phyloP scores from a whole-genome alignment of 2,329 filamentous ascomycete genomes.

The Ceratocystis cacaofunesta region DNA sequence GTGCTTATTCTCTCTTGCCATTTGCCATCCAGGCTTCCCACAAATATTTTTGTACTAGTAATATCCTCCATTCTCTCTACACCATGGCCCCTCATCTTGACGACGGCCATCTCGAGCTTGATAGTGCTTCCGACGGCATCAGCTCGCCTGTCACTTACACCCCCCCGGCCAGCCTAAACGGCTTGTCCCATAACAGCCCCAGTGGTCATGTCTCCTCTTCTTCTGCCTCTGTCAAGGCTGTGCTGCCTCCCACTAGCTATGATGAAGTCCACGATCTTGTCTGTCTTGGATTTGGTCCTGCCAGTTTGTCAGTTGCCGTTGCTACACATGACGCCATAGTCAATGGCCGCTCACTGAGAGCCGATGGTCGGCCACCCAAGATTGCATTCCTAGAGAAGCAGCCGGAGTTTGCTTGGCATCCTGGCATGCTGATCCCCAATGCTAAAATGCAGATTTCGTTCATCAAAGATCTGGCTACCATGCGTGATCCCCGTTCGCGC shows the following conservation, averaged over 20 bases:
- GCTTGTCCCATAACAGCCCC: background rate
- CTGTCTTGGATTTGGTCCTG: slow-evolving; percentile 85
- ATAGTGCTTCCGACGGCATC: slow-evolving; percentile 7
- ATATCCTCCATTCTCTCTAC: background rate
- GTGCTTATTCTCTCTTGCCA: background rate
- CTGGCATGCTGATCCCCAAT: slow-evolving; percentile 84
- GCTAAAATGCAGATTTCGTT: slow-evolving; percentile 97
- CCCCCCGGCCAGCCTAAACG: slow-evolving; percentile 9
- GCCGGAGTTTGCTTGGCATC: slow-evolving; percentile 72
- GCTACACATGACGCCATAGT: slow-evolving; percentile 70
- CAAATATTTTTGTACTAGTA: background rate
- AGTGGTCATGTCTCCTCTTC: background rate
- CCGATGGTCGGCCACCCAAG: slow-evolving; percentile 38
- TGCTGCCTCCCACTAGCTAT: slow-evolving; percentile 36
- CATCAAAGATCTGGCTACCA: slow-evolving; percentile 84
- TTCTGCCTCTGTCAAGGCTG: slow-evolving; percentile 18
- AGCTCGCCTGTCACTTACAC: slow-evolving; percentile 13
- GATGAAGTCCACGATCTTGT: slow-evolving; percentile 68
- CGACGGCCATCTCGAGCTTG: slow-evolving; percentile 10
- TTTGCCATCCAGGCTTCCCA: background rate
- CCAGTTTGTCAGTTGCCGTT: slow-evolving; percentile 75
- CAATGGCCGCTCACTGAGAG: slow-evolving; percentile 28
- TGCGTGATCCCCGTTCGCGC: slow-evolving; percentile 72
- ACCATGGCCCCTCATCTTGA: slow-evolving; percentile 19
- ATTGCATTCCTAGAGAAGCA: slow-evolving; percentile 84